Base-by-base conservation (phyloP, 2,329 filamentous ascomycete genomes). In the Diatrype stigma region DNA sequence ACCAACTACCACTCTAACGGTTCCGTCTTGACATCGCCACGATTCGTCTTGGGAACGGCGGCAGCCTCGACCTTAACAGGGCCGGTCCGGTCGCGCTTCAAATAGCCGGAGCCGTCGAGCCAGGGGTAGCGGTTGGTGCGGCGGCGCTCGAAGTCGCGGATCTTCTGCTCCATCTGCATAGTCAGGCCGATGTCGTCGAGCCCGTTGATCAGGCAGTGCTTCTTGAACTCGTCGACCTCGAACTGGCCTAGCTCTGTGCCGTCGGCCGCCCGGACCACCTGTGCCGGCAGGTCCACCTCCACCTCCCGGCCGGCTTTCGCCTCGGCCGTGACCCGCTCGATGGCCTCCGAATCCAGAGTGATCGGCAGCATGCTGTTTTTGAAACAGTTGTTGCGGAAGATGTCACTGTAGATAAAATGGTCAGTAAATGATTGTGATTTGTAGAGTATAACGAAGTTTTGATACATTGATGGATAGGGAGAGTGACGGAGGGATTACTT, bases 321-420 rank as follows among this genome's bases (percentile, higher is more conserved):
- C 70, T 95, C 89, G 23, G 77, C 82, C 35, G 88, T 85, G 57
- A 97, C 85, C 55, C 78, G 78, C 42, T 87, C 78, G 3, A 96
- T 75, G 30, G 81, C 78, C 1, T 73, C 76, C 58, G 83, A 72
- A 68, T 93, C 84, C 30, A 97, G 87, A 52, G 79, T 73, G 54
- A 97, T 84, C 45, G 93, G 92, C 56, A 97, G 78, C 94, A 97
- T 97, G 75, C 93, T 93, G 76, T 99, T 99, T 81, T 99, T 97
- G 82, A 96, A 97, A n/a, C 89, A 94, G 79, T 99, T 99, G 83
- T 96, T 96, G 83, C 93, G 95, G 84, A 96, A 96, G 71, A 99
- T 99, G 66, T 96, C 90, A 52, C 38, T 49, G 17, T 6, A 17
- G n/a, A 6, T 10, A 11, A 3, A 17, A 40, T 23, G n/a, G 46